Conservation (phyloP, 495 filamentous ascomycete species). For the Daldinia childiae region DNA sequence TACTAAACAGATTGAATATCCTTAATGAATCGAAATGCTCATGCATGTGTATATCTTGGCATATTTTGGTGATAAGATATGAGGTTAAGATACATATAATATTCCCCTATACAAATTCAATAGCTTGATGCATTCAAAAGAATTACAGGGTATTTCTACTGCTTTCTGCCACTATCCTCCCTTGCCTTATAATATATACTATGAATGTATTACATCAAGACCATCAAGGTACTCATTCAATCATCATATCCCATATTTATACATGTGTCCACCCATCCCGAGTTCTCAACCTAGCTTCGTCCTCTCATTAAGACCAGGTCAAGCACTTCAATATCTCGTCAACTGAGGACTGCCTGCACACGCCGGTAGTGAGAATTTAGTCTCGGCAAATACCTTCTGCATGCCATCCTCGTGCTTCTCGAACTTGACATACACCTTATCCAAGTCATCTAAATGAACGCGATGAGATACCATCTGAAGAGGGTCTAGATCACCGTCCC, state of each 20-base stretch:
- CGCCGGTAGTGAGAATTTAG: slow-evolving; percentile 68
- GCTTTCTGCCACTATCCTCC: too few relatives aligned
- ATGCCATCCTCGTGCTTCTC: slow-evolving; percentile 73
- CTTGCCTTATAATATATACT: too few relatives aligned
- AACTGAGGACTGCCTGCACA: slow-evolving; percentile 63
- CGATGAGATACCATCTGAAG: slow-evolving; percentile 83
- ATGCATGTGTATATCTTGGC: too few relatives aligned
- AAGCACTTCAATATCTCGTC: slow-evolving; percentile 49
- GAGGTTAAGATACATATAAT: too few relatives aligned
- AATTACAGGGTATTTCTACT: too few relatives aligned
- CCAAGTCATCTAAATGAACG: slow-evolving; percentile 77
- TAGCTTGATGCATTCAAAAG: too few relatives aligned
- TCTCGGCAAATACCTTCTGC: slow-evolving; percentile 78
- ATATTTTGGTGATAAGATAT: too few relatives aligned
- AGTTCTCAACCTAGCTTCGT: neutral
- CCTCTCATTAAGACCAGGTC: neutral
- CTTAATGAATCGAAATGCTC: too few relatives aligned
- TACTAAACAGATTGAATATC: too few relatives aligned
- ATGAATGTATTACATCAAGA: slow-evolving; percentile 21
- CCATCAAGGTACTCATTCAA: slow-evolving; percentile 26
- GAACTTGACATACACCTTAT: slow-evolving; percentile 74
- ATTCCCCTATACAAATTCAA: too few relatives aligned
- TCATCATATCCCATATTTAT: neutral
- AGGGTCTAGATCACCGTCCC: slow-evolving; percentile 76
- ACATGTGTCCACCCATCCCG: neutral